Conservation (phyloP, 164 flowering plant genomes). For the Buxus sempervirens region DNA sequence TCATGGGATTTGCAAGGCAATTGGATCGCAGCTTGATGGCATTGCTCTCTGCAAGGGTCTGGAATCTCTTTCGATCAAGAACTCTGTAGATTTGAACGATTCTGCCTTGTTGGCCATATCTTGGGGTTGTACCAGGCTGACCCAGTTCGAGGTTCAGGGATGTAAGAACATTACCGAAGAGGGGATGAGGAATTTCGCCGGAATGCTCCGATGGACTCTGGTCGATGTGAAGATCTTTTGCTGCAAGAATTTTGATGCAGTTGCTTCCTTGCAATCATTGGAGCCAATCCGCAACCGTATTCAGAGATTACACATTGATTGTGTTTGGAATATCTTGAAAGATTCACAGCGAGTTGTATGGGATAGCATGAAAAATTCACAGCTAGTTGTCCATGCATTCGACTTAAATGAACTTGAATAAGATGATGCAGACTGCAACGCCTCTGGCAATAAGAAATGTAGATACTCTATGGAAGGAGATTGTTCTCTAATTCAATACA, state of each 20-base stretch:
- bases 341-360: neutral
- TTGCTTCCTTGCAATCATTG: conserved; percentile 47
- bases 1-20: conserved; percentile 61
- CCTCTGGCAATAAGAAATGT: conserved; percentile 32
- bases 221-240: conserved; percentile 64
- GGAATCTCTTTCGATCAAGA: conserved; percentile 56
- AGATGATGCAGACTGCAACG: neutral
- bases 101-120: conserved; percentile 62
- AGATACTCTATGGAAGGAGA: conserved; percentile 19
- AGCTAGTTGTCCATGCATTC: conserved; percentile 18
- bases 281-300: conserved; percentile 65
- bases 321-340: conserved; percentile 53
- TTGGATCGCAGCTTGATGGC: conserved; percentile 64
- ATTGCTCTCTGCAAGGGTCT: conserved; percentile 64
- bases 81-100: conserved; percentile 66
- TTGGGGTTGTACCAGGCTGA: conserved; percentile 62
- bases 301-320: conserved; percentile 69
- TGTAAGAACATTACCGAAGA: conserved; percentile 59
- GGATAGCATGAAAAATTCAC: neutral
- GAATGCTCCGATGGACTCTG: conserved; percentile 49
- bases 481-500: conserved; percentile 5
- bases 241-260: conserved; percentile 67
- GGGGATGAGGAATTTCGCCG: conserved; percentile 62
- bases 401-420: conserved; percentile 33
- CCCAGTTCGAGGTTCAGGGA: conserved; percentile 65